Percentiles rank a stretch among this genome's conserved stretches.
Conservation (phyloP, 148 eudicot genomes). For the Chenopodium quinoa region DNA sequence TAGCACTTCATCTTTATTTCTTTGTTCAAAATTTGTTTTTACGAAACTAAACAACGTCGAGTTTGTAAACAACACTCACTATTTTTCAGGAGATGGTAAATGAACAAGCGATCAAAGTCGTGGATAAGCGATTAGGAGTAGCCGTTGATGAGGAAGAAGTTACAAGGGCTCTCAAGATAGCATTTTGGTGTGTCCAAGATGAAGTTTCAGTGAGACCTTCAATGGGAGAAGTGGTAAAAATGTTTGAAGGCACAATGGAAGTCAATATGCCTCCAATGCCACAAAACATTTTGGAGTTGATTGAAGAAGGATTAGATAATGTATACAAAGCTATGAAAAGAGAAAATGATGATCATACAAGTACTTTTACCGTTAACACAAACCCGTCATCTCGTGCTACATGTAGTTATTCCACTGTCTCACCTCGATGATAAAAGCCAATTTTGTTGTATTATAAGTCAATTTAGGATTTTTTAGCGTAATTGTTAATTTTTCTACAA, state of each 20-base stretch:
- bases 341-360: slow-evolving; percentile 55
- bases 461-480: too few species aligned
- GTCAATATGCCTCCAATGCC: slow-evolving; percentile 83
- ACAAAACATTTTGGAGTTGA: slow-evolving; percentile 72
- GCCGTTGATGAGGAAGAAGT: slow-evolving; percentile 63
- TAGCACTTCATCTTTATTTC: neutral
- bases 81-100: slow-evolving; percentile 52
- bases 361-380: slow-evolving; percentile 67
- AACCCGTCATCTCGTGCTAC: slow-evolving; percentile 73
- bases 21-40: neutral
- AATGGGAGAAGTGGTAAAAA: slow-evolving; percentile 94
- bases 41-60: neutral
- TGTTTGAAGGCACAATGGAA: slow-evolving; percentile 77
- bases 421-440: slow-evolving; percentile 56
- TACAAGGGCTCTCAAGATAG: slow-evolving; percentile 59
- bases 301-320: slow-evolving; percentile 89
- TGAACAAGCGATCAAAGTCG: slow-evolving; percentile 59
- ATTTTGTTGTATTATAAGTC: too few species aligned
- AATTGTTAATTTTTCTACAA: too few species aligned
- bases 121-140: slow-evolving; percentile 64
- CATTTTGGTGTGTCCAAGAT: slow-evolving; percentile 94
- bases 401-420: slow-evolving; percentile 86
- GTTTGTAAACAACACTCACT: neutral
- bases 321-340: slow-evolving; percentile 90
- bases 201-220: slow-evolving; percentile 74